Base-by-base conservation (phyloP, 2,329 filamentous ascomycete species). In the Colletotrichum tamarilloi region DNA sequence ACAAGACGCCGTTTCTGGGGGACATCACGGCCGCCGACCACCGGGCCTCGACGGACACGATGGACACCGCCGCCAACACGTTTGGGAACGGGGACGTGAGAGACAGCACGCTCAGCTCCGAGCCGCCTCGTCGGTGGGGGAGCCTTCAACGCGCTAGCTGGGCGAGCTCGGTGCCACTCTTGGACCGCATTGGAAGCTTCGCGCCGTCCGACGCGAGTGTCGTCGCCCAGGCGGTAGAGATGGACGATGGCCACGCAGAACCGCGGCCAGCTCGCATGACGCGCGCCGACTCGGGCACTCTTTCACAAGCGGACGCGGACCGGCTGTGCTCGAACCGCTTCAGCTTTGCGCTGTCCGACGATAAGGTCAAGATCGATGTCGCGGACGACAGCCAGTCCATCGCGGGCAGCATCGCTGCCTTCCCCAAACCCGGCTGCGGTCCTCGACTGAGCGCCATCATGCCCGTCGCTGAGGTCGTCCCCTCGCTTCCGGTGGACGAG, bases 381-480 rank as follows among this genome's bases (percentile, higher is more conserved):
- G 22, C 9, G 12, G 67, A 66, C 12, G 52, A 60, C 5, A 57
- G 60, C 24, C 66, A 72, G 32, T 74, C 68, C 24, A 65, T 68
- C n/a, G 63, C 59, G 14, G 72, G 66, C 30, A 71, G 62, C 26
- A 67, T 69, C 24, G 62, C 58, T 4, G 63, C 71, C 32, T 67
- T 63, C 3, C 66, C 63, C 16, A 67, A 66, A 26, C 63, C 59
- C 8, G 71, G 70, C 11, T 67, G 62, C 11, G 53, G 53, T n/a
- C 74, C 76, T 14, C 80, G 78, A 5, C 76, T 85, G 26, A 81
- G 79, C 30, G 77, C 80, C 42, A 81, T 87, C 55, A 83, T 86
- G 79, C 83, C 84, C 3, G 82, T 85, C 1, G 79, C 79, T 16
- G 78, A 84, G 28, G 75, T 85, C n/a, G 74, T 81, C 26, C 83